Conservation (phyloP, 1,139 yeast genomes). For the Lodderomyces beijingensis region DNA sequence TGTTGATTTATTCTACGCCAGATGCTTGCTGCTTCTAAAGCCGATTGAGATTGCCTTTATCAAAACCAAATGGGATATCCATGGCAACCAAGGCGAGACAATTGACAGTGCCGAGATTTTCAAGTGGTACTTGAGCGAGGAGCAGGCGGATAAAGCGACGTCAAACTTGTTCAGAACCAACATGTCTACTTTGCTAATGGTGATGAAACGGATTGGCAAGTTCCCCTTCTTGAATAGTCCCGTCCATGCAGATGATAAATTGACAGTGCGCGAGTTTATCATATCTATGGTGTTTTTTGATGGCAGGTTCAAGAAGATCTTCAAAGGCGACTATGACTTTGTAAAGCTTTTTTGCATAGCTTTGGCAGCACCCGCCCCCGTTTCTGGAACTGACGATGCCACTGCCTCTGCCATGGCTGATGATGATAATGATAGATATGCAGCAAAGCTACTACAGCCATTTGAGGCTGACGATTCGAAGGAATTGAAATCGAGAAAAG, state of each 20-base stretch:
- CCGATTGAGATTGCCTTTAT: constrained; percentile 20
- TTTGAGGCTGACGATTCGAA: constrained; percentile 13
- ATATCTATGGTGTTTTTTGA: constrained; percentile 23
- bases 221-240: constrained; percentile 24
- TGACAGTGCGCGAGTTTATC: constrained; percentile 23
- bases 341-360: constrained; percentile 25
- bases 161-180: not conserved
- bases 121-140: not conserved
- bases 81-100: not conserved
- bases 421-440: constrained; percentile 1
- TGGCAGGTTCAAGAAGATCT: constrained; percentile 20
- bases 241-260: constrained; percentile 12
- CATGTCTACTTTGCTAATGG: constrained; percentile 3
- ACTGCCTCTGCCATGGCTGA: constrained; percentile 3
- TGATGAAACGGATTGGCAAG: constrained; percentile 25
- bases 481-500: constrained; percentile 14
- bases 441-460: constrained; percentile 8
- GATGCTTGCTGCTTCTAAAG: constrained; percentile 19
- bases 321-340: constrained; percentile 22
- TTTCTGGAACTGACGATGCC: constrained; percentile 1
- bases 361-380: constrained; percentile 9
- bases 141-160: not conserved
- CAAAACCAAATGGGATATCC: constrained; percentile 1
- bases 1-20: constrained; percentile 17
- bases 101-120: not conserved